These are phyloP conservation scores for Moniliella sp. DNA, from an alignment of 1,284 basidiomycete species.

Conservation along the genomic window DNA sequence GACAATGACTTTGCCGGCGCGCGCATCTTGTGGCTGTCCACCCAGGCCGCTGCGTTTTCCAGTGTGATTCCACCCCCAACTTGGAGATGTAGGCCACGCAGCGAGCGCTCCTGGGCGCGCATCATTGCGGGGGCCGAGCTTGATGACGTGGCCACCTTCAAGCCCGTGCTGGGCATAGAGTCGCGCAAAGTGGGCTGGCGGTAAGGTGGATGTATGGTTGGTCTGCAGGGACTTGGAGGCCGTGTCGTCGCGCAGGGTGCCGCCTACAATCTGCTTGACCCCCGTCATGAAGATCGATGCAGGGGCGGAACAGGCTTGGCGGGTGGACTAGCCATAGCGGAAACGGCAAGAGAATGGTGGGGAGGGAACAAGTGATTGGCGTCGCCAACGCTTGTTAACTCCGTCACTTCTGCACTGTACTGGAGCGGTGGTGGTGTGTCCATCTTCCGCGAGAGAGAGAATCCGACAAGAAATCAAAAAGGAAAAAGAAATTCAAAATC, in stretches of 20 bases:
- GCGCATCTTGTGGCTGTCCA: conserved; percentile 55
- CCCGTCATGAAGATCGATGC: conserved; percentile 67
- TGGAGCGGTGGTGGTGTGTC: no score
- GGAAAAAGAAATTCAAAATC: no score
- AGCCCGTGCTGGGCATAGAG: conserved; percentile 54
- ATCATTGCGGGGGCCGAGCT: conserved; percentile 71
- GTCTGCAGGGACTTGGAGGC: conserved; percentile 45
- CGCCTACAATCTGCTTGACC: conserved; percentile 96
- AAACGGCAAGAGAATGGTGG: no score
- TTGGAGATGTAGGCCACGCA: conserved; percentile 68
- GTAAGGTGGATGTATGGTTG: conserved; percentile 73
- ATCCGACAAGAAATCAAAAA: no score
- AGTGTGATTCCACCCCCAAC: conserved; percentile 78
- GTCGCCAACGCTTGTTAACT: no score
- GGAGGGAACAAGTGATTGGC: no score
- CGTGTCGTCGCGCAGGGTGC: conserved; percentile 45
- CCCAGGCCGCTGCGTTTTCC: conserved; percentile 61
- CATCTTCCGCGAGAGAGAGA: no score
- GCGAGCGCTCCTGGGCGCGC: conserved; percentile 54
- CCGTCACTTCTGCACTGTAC: no score
- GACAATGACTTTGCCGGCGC: conserved; percentile 90
- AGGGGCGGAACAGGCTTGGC: conserved; percentile 53
- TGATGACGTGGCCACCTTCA: conserved; percentile 80
- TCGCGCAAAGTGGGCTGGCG: conserved; percentile 56
- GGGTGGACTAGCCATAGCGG: no score